phyloP scores from a whole-genome alignment of 768 basidiomycete genomes.

The Paxillus ammoniavirescens region DNA sequence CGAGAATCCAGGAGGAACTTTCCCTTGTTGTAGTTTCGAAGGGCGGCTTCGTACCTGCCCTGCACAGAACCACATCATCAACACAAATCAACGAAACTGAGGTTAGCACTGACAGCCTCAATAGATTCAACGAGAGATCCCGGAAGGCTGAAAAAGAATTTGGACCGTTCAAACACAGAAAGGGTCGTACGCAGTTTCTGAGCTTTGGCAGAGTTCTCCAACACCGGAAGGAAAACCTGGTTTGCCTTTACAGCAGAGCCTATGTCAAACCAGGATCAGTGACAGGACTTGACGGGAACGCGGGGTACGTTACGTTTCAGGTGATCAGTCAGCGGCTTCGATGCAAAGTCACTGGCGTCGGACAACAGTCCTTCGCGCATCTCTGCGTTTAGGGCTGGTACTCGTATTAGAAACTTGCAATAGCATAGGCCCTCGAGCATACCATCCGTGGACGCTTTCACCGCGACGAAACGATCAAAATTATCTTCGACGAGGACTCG shows the following conservation, averaged over 20 bases:
- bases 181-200: slow-evolving; percentile 90
- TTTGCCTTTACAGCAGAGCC: slow-evolving; percentile 92
- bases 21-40: slow-evolving; percentile 97
- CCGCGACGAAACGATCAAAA: slow-evolving; percentile 96
- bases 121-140: slow-evolving; percentile 85
- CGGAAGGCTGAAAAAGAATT: slow-evolving; percentile 99
- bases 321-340: slow-evolving; percentile 77
- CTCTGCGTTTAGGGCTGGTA: slow-evolving; percentile 78
- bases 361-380: slow-evolving; percentile 90
- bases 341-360: slow-evolving; percentile 75
- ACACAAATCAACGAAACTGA: not conserved
- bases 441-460: slow-evolving; percentile 97
- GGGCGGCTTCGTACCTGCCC: slow-evolving; percentile 92
- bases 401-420: slow-evolving; percentile 1
- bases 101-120: slow-evolving; percentile 62
- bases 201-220: slow-evolving; percentile 94
- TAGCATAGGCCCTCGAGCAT: slow-evolving; percentile 17
- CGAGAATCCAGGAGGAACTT: slow-evolving; percentile 86
- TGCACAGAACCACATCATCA: slow-evolving; percentile 29
- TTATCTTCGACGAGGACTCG: slow-evolving; percentile 95
- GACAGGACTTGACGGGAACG: not conserved
- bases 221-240: slow-evolving; percentile 92
- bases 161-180: slow-evolving; percentile 93
- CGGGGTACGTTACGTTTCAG: slow-evolving; percentile 61
- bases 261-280: slow-evolving; percentile 30